These are phyloP conservation scores for Leccinum subtestaceum DNA, from an alignment of 768 basidiomycete species.

Conservation along the genomic window DNA sequence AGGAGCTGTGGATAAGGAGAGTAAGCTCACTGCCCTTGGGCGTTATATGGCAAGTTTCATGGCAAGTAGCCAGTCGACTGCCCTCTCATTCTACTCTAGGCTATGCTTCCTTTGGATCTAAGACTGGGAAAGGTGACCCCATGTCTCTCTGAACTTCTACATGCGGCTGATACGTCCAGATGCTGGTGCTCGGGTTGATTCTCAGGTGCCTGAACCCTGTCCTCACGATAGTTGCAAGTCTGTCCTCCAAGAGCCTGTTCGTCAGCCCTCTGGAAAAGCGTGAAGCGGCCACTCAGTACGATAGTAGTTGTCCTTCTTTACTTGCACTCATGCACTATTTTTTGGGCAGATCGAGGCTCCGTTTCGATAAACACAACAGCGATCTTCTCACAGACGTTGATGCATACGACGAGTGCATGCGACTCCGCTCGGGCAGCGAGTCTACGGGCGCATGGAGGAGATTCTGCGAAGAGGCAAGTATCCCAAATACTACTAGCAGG, in stretches of 20 bases:
- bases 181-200: constrained; percentile 81
- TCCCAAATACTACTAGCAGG: too few relatives aligned
- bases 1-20: constrained; percentile 67
- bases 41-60: constrained; percentile 58
- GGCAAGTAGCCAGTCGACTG: not conserved
- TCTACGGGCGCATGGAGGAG: constrained; percentile 42
- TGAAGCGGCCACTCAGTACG: constrained; percentile 73
- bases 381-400: constrained; percentile 82
- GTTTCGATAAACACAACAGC: constrained; percentile 69
- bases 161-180: constrained; percentile 62
- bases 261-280: constrained; percentile 77
- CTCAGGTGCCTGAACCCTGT: constrained; percentile 83
- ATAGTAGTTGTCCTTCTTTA: not conserved
- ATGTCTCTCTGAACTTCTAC: not conserved
- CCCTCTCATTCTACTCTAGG: constrained; percentile 38
- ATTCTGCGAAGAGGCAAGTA: constrained; percentile 70
- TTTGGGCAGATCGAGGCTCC: constrained; percentile 58
- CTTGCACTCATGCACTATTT: not conserved
- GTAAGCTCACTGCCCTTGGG: constrained; percentile 76
- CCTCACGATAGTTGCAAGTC: constrained; percentile 74
- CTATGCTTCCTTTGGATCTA: constrained; percentile 84
- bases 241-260: constrained; percentile 90
- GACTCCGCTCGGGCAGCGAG: constrained; percentile 50
- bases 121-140: constrained; percentile 72
- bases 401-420: constrained; percentile 66